Conservation (phyloP, 495 filamentous ascomycete genomes). For the Xylaria longipes region DNA sequence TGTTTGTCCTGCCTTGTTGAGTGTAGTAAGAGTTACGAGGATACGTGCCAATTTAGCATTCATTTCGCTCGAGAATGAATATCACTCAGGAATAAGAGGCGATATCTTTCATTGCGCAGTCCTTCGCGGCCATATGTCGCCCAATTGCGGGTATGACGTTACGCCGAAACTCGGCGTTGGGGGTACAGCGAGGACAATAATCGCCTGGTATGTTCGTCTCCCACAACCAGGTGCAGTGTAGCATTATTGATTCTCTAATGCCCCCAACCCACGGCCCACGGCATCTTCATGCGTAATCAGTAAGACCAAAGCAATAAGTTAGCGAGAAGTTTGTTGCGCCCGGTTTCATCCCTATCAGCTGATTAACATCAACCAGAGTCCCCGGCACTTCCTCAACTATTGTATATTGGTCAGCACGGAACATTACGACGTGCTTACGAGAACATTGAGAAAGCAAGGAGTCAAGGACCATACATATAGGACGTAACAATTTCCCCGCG, state of each 20-base stretch:
- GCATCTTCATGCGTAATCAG: not conserved
- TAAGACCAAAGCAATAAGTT: not conserved
- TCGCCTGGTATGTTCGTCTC: not conserved
- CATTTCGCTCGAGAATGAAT: not conserved
- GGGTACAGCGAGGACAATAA: not conserved
- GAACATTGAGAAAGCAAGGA: not conserved
- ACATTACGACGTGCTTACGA: conserved; percentile 7
- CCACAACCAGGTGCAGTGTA: not conserved
- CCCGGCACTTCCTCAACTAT: not conserved
- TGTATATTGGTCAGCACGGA: conserved; percentile 10
- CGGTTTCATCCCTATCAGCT: not conserved
- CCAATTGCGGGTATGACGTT: not conserved
- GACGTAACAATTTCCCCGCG: not conserved
- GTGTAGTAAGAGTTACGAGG: not conserved
- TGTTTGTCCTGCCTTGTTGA: conserved; percentile 3
- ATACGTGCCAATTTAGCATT: not conserved
- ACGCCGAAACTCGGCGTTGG: not conserved
- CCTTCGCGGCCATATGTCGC: not conserved
- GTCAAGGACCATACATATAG: not conserved
- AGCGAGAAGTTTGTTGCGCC: not conserved
- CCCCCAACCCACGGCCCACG: not conserved
- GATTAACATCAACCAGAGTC: not conserved
- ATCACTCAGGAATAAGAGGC: not conserved
- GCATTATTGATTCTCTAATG: conserved; percentile 1
- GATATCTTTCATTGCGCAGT: not conserved